Evolutionary conservation across 805 yeast genomes (phyloP).

Genomic region (Metschnikowia chrysomelidarum): DNA sequence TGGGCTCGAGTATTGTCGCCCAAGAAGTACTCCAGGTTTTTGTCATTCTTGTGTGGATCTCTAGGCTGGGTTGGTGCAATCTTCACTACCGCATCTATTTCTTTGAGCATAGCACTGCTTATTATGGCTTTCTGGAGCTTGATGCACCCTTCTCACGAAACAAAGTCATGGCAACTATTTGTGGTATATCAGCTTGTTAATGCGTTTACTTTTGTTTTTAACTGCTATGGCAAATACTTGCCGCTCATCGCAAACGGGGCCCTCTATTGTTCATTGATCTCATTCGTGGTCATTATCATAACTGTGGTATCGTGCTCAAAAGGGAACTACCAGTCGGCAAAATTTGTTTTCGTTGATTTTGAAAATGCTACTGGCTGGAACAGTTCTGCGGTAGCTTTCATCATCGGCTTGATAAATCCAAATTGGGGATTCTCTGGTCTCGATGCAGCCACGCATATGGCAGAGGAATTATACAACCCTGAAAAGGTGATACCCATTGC

Average conservation of each 20-base stretch:
- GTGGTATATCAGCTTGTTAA: constrained; percentile 48
- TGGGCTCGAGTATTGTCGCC: constrained; percentile 60
- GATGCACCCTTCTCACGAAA: constrained; percentile 31
- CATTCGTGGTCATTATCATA: constrained; percentile 54
- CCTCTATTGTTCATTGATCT: constrained; percentile 49
- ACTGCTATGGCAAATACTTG: constrained; percentile 49
- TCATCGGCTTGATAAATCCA: constrained; percentile 65
- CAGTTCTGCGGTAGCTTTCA: constrained; percentile 56
- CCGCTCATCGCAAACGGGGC: constrained; percentile 52
- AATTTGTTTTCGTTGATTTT: constrained; percentile 54
- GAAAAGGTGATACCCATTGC: constrained; percentile 59
- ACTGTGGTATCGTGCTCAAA: constrained; percentile 51
- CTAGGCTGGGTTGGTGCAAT: constrained; percentile 61
- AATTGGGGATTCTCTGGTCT: constrained; percentile 68
- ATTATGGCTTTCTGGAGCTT: constrained; percentile 43
- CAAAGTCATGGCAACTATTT: constrained; percentile 54
- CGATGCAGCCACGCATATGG: constrained; percentile 71
- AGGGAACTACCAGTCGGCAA: constrained; percentile 50
- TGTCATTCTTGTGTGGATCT: constrained; percentile 58
- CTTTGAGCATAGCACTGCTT: constrained; percentile 51
- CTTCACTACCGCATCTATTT: constrained; percentile 60
- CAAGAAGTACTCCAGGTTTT: constrained; percentile 43
- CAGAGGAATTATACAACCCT: constrained; percentile 62
- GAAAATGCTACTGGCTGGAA: constrained; percentile 61
- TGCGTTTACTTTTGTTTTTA: constrained; percentile 42